Conservation (phyloP, 1,284 basidiomycete genomes). For the Cutaneotrichosporon dermatis region DNA sequence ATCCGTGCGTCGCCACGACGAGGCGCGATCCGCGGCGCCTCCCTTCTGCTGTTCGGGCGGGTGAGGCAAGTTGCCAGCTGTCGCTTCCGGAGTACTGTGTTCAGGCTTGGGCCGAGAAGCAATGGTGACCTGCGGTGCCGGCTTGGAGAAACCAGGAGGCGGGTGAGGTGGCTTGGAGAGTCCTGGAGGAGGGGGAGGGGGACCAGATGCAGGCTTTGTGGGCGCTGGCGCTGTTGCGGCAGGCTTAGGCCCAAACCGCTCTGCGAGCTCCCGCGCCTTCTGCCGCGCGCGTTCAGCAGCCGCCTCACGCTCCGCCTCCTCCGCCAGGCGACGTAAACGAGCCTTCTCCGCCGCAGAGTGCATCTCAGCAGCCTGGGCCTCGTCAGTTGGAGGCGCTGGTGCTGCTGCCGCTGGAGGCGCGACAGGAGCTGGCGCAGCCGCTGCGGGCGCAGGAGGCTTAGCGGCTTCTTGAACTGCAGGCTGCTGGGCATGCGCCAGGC, state of each 20-base stretch:
- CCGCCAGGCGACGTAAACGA: conserved; percentile 62
- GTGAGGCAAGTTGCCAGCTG: neutral
- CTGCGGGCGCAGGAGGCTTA: conserved; percentile 15
- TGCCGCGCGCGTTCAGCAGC: conserved; percentile 75
- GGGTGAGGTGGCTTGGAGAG: conserved; percentile 11
- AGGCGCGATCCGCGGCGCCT: conserved; percentile 10
- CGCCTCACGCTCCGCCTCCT: conserved; percentile 78
- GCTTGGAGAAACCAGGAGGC: conserved; percentile 8
- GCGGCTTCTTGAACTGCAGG: neutral
- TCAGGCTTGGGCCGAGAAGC: conserved; percentile 5
- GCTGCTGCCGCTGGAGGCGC: conserved; percentile 3
- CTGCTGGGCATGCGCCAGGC: too few species aligned
- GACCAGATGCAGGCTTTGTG: neutral
- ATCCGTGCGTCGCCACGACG: conserved; percentile 11
- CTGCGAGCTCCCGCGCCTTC: conserved; percentile 82
- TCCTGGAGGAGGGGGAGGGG: conserved; percentile 15
- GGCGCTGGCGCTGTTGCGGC: neutral
- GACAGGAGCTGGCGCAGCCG: conserved; percentile 25
- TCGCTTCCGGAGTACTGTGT: neutral
- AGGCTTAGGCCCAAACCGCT: conserved; percentile 55
- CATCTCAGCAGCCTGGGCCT: conserved; percentile 76
- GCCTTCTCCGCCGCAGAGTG: conserved; percentile 84
- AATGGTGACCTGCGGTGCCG: conserved; percentile 11
- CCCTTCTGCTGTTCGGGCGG: neutral
- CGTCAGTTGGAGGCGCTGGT: conserved; percentile 32